Evolutionary conservation across 192 early-diverging fungal species (phyloP).

Genomic region (Coemansia nantahalensis): DNA sequence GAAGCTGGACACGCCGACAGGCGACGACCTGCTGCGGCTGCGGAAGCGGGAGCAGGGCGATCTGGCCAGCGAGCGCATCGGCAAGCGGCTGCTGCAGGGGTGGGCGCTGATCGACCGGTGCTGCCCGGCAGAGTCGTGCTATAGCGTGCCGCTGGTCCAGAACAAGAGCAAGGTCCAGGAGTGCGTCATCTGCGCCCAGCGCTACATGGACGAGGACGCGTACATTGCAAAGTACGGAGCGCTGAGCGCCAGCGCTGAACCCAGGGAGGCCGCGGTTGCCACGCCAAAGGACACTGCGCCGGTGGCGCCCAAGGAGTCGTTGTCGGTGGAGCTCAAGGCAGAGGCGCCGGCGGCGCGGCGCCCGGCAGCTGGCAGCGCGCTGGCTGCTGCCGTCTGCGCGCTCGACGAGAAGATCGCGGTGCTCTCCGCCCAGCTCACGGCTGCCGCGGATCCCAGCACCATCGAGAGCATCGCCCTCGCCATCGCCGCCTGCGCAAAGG

Average conservation of each 20-base stretch:
- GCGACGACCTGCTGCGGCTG: slow-evolving; percentile 4
- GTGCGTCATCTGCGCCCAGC: slow-evolving; percentile 37
- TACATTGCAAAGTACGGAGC: slow-evolving; percentile 31
- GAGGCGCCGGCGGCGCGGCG: background rate
- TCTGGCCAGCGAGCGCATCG: slow-evolving; percentile 36
- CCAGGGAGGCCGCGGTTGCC: background rate
- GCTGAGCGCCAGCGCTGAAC: background rate
- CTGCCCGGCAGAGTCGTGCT: slow-evolving; percentile 32
- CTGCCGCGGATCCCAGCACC: slow-evolving; percentile 13
- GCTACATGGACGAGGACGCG: slow-evolving; percentile 38
- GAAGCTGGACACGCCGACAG: slow-evolving; percentile 7
- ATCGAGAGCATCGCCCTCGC: slow-evolving; percentile 20
- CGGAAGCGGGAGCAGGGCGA: slow-evolving; percentile 33
- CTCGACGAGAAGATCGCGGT: slow-evolving; percentile 21
- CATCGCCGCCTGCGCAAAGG: slow-evolving; percentile 23
- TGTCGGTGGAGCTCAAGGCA: too few relatives aligned
- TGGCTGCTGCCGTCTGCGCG: slow-evolving; percentile 13
- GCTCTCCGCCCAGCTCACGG: slow-evolving; percentile 18
- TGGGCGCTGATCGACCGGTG: slow-evolving; percentile 42
- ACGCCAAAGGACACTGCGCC: background rate
- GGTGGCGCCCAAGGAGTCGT: background rate
- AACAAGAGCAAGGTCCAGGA: slow-evolving; percentile 28
- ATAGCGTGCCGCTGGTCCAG: slow-evolving; percentile 33
- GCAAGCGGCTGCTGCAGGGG: slow-evolving; percentile 39
- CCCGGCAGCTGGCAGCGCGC: background rate